Conservation (phyloP, 371 early-diverging fungal genomes). For the Mucor indicus region DNA sequence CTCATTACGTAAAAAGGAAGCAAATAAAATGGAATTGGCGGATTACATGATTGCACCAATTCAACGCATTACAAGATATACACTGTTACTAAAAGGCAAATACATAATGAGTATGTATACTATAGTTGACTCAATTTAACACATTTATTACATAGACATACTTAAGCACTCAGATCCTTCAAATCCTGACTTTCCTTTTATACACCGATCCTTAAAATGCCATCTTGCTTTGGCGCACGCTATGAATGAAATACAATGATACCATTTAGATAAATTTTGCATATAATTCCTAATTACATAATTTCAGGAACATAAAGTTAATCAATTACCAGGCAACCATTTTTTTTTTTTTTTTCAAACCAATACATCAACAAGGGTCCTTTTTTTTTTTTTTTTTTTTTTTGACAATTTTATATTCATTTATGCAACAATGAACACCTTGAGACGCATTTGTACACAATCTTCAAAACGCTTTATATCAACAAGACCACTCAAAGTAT, state of each 20-base stretch:
- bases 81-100: constrained; percentile 32
- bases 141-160: constrained; percentile 13
- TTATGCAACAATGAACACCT: too few species aligned
- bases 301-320: constrained; percentile 1
- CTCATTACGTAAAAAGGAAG: constrained; percentile 37
- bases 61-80: constrained; percentile 41
- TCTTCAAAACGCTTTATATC: constrained; percentile 3
- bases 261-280: too few species aligned
- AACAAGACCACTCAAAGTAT: constrained; percentile 34
- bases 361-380: too few species aligned
- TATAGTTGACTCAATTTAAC: neutral
- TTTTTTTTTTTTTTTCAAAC: too few species aligned
- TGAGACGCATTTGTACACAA: neutral
- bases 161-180: constrained; percentile 15
- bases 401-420: too few species aligned
- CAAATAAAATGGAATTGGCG: constrained; percentile 29
- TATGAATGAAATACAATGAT: constrained; percentile 23
- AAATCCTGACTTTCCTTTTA: constrained; percentile 15
- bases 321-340: too few species aligned
- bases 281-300: neutral
- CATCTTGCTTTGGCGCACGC: constrained; percentile 25
- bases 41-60: constrained; percentile 49
- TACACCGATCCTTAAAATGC: constrained; percentile 19
- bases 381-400: too few species aligned
- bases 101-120: neutral